Evolutionary conservation across 2,329 filamentous ascomycete genomes (phyloP), one percentile per base, ranked within the genome.

Genomic region (Colletotrichum brevisporum): DNA sequence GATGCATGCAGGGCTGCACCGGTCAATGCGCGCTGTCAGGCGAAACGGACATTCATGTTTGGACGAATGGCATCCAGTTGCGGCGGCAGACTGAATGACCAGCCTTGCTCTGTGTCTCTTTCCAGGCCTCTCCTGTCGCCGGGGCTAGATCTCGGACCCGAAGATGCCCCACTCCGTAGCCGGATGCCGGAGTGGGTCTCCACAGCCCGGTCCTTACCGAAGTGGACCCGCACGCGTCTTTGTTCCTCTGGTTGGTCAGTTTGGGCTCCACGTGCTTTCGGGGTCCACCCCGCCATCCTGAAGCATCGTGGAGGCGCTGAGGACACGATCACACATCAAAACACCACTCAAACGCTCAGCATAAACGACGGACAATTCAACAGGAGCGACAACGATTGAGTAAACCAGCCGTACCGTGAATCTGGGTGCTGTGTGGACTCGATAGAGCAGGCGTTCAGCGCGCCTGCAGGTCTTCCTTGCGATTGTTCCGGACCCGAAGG

Each of bases 401-500:
- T 24, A 10, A 24, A 50, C 13, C 24, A 51, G 18, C 16, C 4
- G 53, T 62, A 50, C n/a, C 54, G 59, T 24, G 24, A 13, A 43
- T 53, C 59, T 26, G 59, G 50, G 10, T 62, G 59, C 2, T 62
- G 59, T 27, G n/a, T n/a, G n/a, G n/a, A n/a, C n/a, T n/a, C n/a
- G n/a, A n/a, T n/a, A n/a, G n/a, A n/a, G n/a, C n/a, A n/a, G n/a
- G n/a, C n/a, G n/a, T n/a, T n/a, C n/a, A n/a, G n/a, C n/a, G n/a
- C n/a, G n/a, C n/a, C n/a, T n/a, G n/a, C n/a, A n/a, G n/a, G n/a
- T n/a, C n/a, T n/a, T n/a, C n/a, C n/a, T n/a, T n/a, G n/a, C n/a
- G n/a, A 13, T 21, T n/a, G 12, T 13, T 13, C 41, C 41, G 41
- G 31, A 36, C 31, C 31, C 1, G 31, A 36, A 36, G 31, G 45